phyloP scores from a whole-genome alignment of 176 grass and related monocot genomes.

The Paspalum vaginatum region DNA sequence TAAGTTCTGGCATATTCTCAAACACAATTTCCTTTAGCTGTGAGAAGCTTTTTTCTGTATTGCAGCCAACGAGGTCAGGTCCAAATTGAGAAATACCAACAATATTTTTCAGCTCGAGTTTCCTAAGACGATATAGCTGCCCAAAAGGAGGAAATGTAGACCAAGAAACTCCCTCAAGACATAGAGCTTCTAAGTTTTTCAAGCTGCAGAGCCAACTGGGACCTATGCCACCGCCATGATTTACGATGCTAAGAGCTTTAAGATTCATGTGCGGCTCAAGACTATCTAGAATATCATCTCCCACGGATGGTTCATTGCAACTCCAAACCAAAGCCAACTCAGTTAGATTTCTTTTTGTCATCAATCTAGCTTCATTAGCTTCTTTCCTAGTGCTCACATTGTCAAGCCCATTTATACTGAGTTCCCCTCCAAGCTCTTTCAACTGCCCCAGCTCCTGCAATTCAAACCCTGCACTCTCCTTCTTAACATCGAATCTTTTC shows the following conservation, averaged over 20 bases:
- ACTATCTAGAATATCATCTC: not conserved
- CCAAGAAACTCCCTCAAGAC: not conserved
- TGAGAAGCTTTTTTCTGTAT: not conserved
- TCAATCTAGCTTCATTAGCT: not conserved
- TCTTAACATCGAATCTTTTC: not conserved
- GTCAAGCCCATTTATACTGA: not conserved
- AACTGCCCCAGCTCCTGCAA: not conserved
- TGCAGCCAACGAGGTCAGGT: not conserved
- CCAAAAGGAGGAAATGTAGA: not conserved
- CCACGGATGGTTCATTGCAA: accelerated
- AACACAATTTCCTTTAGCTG: not conserved
- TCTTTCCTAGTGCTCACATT: not conserved
- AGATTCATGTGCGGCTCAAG: not conserved
- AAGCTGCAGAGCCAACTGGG: not conserved
- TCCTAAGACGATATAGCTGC: not conserved
- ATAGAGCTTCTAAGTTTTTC: not conserved
- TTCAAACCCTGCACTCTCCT: not conserved
- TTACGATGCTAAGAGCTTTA: not conserved
- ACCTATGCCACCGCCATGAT: not conserved
- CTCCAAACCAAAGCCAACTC: not conserved
- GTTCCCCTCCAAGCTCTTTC: not conserved
- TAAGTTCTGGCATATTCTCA: not conserved
- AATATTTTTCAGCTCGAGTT: not conserved
- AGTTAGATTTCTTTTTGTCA: not conserved
- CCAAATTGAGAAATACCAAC: not conserved